Base-by-base conservation (phyloP, 208 protist genomes). In the Leishmania gerbilli region DNA sequence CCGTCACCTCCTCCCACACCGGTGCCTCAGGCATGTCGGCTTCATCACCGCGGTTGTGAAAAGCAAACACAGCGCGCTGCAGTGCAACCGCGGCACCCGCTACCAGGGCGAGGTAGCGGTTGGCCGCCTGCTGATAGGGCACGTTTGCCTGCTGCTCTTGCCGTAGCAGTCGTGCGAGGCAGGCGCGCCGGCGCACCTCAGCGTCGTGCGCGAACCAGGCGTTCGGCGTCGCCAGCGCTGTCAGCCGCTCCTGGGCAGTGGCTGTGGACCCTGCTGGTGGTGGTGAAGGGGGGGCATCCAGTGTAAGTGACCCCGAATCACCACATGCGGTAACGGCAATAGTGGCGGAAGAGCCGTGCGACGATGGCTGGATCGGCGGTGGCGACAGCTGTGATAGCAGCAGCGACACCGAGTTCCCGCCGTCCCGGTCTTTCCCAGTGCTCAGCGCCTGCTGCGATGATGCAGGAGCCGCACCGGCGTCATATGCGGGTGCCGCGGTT, bases 121-220 rank as follows among this genome's bases (percentile, higher is more conserved):
- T 42, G 13, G 76, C 86, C 6, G 82, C 86, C 24, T 81, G 68
- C 55, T 89, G 86, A 77, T 91, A 90, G 21, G 86, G 86, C 27
- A 93, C 85, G 80, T 93, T 93, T 27, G 81, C 84, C 8, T 56
- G 69, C 31, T 74, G 58, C 62, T 93, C 90, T 47, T 72, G 60
- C 40, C 34, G 55, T 34, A 93, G 71, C 4, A 90, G 58, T 58
- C 74, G 68, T 31, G 49, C 67, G 42, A 91, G 21, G 2, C 34
- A 80, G 17, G 64, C 71, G 42, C 90, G 88, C 4, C 90, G 88
- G n/a, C 17, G 65, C 31, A 76, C 74, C 75, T 91, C 90, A 2
- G 76, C 65, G 5, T 71, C 27, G n/a, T 74, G 79, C 74, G 65
- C 56, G 71, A 90, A 93, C 90, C 90, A 93, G 49, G 79, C 80